Percentiles rank a stretch among this genome's conserved stretches.
phyloP scores from a whole-genome alignment of 257 asterid genomes.

The Marsdenia floribunda region DNA sequence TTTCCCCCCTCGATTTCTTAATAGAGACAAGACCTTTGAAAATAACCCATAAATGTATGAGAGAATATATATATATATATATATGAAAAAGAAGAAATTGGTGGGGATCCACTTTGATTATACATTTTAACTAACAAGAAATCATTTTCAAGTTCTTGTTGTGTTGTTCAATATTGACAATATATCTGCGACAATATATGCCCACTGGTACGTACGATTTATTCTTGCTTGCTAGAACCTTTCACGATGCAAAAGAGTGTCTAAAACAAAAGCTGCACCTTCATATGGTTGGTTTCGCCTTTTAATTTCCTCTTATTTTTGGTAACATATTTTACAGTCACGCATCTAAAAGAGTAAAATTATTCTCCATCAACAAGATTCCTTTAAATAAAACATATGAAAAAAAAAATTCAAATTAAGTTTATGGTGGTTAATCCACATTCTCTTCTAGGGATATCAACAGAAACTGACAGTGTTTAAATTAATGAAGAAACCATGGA shows the following conservation, averaged over 20 bases:
- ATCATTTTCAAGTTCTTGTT: neutral
- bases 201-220: neutral
- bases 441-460: too few species aligned
- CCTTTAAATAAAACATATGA: too few species aligned
- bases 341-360: too few species aligned
- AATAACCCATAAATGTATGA: neutral
- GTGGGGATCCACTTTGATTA: conserved; percentile 11
- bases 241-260: neutral
- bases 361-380: too few species aligned
- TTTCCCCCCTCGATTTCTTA: neutral
- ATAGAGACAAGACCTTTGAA: conserved; percentile 4
- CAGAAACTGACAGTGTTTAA: too few species aligned
- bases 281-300: too few species aligned
- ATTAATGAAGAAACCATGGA: too few species aligned
- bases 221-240: neutral
- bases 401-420: too few species aligned
- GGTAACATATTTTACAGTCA: too few species aligned
- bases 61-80: neutral
- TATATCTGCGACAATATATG: neutral
- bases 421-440: too few species aligned
- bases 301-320: neutral
- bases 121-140: conserved; percentile 18
- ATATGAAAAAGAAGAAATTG: neutral
- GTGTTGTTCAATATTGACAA: neutral
- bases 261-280: neutral